Percentiles rank a stretch among this genome's conserved stretches.
Conservation (phyloP, 164 flowering plant genomes). For the Magnolia sinica region DNA sequence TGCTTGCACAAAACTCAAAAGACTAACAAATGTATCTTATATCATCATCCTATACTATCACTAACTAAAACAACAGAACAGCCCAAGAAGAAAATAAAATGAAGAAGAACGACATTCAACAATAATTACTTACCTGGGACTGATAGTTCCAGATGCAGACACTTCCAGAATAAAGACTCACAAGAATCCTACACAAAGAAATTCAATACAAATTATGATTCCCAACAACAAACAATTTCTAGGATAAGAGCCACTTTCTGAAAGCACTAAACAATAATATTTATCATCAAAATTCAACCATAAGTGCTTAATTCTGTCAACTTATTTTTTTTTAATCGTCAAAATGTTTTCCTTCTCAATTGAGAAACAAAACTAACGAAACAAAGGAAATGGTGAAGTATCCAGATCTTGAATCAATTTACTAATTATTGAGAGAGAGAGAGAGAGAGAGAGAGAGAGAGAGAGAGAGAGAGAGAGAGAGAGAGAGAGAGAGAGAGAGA, state of each 20-base stretch:
- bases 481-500: no score
- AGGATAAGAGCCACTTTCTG: not conserved
- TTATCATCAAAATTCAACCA: not conserved
- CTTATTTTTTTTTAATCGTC: not conserved
- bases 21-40: not conserved
- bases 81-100: not conserved
- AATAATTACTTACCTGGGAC: slow-evolving; percentile 43
- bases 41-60: not conserved
- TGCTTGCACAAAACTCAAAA: not conserved
- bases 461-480: no score
- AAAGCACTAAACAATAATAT: not conserved
- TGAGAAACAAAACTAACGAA: not conserved
- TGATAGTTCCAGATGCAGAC: slow-evolving; percentile 90
- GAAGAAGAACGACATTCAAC: not conserved
- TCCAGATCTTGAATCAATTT: not conserved
- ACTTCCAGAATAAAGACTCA: slow-evolving; percentile 87
- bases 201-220: not conserved
- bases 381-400: not conserved
- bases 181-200: slow-evolving; percentile 67
- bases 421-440: not conserved
- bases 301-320: not conserved
- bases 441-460: no score
- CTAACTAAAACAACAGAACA: not conserved
- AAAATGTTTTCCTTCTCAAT: not conserved
- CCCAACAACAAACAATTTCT: not conserved